These are phyloP conservation scores for Vitis cinerea DNA, from an alignment of 164 flowering plant genomes.

Conservation along the genomic window DNA sequence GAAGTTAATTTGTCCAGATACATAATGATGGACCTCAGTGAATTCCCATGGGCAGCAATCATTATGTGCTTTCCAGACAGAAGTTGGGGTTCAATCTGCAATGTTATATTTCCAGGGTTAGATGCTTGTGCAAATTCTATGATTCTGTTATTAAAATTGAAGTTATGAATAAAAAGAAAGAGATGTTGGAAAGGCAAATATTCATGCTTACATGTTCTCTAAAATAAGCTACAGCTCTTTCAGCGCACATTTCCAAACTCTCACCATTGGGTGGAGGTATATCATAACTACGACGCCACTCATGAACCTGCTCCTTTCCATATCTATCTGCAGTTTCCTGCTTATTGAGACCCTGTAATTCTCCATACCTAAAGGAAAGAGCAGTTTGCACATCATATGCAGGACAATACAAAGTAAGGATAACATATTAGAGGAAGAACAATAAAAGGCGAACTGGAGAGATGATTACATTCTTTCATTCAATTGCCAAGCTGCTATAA, in stretches of 20 bases:
- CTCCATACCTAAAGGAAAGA: slow-evolving; percentile 77
- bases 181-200: not conserved
- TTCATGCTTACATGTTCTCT: slow-evolving; percentile 55
- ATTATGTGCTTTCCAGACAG: slow-evolving; percentile 80
- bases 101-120: slow-evolving; percentile 14
- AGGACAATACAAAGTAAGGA: not conserved
- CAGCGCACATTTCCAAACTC: slow-evolving; percentile 99
- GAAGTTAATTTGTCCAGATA: slow-evolving; percentile 95
- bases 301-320: slow-evolving; percentile 92
- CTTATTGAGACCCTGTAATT: slow-evolving; percentile 95
- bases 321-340: slow-evolving; percentile 96
- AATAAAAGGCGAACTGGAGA: slow-evolving; percentile 1
- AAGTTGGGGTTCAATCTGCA: slow-evolving; percentile 90
- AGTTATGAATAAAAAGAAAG: not conserved
- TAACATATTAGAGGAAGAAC: not conserved
- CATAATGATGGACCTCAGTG: slow-evolving; percentile 97
- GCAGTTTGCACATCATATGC: not conserved
- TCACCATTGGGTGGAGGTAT: slow-evolving; percentile 98
- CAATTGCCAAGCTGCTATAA: slow-evolving; percentile 86
- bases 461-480: slow-evolving; percentile 89
- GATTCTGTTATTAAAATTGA: not conserved
- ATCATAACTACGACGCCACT: slow-evolving; percentile 96
- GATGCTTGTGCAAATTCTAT: slow-evolving; percentile 8
- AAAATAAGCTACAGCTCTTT: slow-evolving; percentile 98
- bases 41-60: slow-evolving; percentile 99